phyloP scores from a whole-genome alignment of 2,329 filamentous ascomycete genomes.

The Neonectria coccinea region DNA sequence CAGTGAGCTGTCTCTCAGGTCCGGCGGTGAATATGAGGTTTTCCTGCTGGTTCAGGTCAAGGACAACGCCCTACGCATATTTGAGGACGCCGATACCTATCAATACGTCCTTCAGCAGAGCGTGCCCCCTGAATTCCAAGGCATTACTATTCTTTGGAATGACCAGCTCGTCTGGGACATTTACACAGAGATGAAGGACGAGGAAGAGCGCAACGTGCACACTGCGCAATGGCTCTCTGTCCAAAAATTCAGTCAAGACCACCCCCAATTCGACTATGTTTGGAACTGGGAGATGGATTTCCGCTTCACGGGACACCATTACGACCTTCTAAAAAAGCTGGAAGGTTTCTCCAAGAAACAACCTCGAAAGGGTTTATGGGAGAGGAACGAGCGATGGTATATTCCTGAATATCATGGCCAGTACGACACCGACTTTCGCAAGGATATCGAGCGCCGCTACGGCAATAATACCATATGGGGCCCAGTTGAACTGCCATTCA shows the following conservation, averaged over 20 bases:
- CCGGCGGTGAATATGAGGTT: constrained; percentile 84
- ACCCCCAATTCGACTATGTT: constrained; percentile 82
- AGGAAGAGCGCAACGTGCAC: constrained; percentile 64
- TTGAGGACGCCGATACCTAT: constrained; percentile 69
- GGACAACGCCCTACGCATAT: constrained; percentile 68
- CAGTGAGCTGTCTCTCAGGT: constrained; percentile 79
- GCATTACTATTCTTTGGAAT: constrained; percentile 80
- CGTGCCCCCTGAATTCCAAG: constrained; percentile 76
- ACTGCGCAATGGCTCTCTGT: constrained; percentile 77
- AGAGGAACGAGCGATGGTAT: constrained; percentile 78
- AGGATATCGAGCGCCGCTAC: constrained; percentile 67
- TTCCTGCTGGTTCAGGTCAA: constrained; percentile 85
- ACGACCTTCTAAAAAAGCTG: constrained; percentile 79
- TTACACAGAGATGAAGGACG: constrained; percentile 80
- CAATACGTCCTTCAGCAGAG: constrained; percentile 69
- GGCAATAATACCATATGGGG: constrained; percentile 74
- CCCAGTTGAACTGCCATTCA: constrained; percentile 67
- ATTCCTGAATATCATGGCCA: constrained; percentile 76
- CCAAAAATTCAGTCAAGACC: constrained; percentile 79
- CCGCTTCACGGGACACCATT: constrained; percentile 83
- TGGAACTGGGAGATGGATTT: constrained; percentile 93
- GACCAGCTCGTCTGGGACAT: constrained; percentile 79
- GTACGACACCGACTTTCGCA: constrained; percentile 75
- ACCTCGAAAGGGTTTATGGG: constrained; percentile 79
- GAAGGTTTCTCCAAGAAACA: constrained; percentile 72